Evolutionary conservation across 371 early-diverging fungal species (phyloP).

Genomic region (Parasitella parasitica): DNA sequence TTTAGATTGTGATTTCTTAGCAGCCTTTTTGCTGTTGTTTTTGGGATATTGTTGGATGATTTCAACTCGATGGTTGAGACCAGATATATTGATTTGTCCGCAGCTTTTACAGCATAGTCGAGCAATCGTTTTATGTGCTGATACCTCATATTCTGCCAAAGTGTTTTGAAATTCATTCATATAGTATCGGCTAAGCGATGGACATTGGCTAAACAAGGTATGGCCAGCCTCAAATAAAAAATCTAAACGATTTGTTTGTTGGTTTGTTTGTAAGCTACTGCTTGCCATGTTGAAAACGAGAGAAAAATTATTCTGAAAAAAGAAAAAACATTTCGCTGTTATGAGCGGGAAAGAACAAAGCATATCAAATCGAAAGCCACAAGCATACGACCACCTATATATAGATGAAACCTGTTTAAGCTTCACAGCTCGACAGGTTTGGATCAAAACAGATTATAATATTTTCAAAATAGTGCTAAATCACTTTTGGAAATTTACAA

Average conservation of each 20-base stretch:
- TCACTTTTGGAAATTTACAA: too few relatives aligned
- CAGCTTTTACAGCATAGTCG: slow-evolving; percentile 34
- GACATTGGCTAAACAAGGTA: slow-evolving; percentile 21
- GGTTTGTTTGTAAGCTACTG: slow-evolving; percentile 7
- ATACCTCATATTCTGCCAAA: slow-evolving; percentile 26
- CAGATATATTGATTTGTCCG: slow-evolving; percentile 37
- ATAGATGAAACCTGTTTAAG: too few relatives aligned
- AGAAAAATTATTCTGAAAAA: background rate
- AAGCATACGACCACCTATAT: too few relatives aligned
- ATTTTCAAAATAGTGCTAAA: too few relatives aligned
- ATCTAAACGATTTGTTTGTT: slow-evolving; percentile 32
- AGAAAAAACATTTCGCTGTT: background rate
- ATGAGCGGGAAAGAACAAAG: background rate
- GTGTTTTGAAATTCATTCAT: slow-evolving; percentile 43
- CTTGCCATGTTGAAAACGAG: background rate
- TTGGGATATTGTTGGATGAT: slow-evolving; percentile 11
- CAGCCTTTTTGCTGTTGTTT: background rate
- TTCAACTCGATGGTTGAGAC: slow-evolving; percentile 24
- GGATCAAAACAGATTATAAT: too few relatives aligned
- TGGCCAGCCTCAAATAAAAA: slow-evolving; percentile 38
- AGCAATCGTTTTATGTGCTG: slow-evolving; percentile 20
- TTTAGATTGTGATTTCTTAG: background rate
- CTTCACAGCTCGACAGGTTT: too few relatives aligned
- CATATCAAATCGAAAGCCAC: too few relatives aligned
- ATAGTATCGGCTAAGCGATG: slow-evolving; percentile 40